Conservation (phyloP, 1,284 basidiomycete genomes). For the Puccinia novopanici region DNA sequence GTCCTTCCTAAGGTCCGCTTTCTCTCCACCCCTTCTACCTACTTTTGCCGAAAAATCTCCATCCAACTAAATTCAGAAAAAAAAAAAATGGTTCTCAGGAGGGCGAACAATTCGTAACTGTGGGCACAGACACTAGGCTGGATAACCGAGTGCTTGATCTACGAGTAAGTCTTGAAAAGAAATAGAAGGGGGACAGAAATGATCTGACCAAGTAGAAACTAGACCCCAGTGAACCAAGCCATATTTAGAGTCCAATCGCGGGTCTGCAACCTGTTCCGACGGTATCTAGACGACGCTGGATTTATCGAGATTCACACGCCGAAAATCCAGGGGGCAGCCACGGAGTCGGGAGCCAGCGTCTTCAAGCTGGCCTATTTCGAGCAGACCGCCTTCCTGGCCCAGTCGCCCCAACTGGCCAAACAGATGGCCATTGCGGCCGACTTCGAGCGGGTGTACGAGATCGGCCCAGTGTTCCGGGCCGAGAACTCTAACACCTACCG, state of each 20-base stretch:
- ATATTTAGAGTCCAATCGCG: constrained; percentile 90
- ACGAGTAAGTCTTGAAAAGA: constrained; percentile 60
- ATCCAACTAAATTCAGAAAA: too few species aligned
- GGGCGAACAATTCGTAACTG: constrained; percentile 57
- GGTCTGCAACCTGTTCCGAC: constrained; percentile 84
- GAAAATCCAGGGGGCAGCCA: constrained; percentile 94
- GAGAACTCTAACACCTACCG: constrained; percentile 96
- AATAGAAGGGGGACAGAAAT: neutral
- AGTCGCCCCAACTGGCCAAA: constrained; percentile 94
- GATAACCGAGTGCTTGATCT: constrained; percentile 95
- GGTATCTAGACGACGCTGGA: constrained; percentile 73
- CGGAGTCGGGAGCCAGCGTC: constrained; percentile 92
- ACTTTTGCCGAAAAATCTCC: neutral
- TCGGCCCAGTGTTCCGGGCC: constrained; percentile 93
- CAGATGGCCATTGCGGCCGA: constrained; percentile 99
- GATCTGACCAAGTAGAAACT: neutral
- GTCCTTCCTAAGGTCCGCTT: constrained; percentile 30
- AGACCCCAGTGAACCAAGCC: constrained; percentile 89
- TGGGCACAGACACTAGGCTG: constrained; percentile 86
- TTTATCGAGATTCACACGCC: constrained; percentile 97
- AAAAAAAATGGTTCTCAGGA: constrained; percentile 57
- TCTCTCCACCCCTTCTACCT: neutral
- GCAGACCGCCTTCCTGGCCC: constrained; percentile 81
- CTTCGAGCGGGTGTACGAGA: constrained; percentile 96
- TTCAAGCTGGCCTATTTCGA: constrained; percentile 99